Evolutionary conservation across 352 stramenopile species (phyloP).

Genomic region (Phytophthora multivora): DNA sequence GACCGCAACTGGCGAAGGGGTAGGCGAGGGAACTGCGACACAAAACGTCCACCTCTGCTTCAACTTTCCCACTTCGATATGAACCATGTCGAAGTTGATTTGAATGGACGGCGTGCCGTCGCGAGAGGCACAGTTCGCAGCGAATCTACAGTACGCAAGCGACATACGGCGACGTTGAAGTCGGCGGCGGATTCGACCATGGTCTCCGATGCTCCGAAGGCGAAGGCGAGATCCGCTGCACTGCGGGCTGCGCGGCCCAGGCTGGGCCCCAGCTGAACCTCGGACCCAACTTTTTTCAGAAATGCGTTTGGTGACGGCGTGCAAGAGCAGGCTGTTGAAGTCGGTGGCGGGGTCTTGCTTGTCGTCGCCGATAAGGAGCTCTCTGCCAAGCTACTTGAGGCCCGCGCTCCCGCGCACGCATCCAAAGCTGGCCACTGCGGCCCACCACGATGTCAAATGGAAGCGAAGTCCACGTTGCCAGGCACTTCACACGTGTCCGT

Average conservation of each 20-base stretch:
- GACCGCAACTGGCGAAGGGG: conserved; percentile 16
- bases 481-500: background rate
- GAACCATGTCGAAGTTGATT: conserved; percentile 11
- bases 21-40: conserved; percentile 21
- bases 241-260: background rate
- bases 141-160: conserved; percentile 16
- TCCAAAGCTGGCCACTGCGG: background rate
- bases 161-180: conserved; percentile 14
- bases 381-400: conserved; percentile 2
- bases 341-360: background rate
- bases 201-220: background rate
- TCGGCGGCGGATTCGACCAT: background rate
- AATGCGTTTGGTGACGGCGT: conserved; percentile 11
- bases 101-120: conserved; percentile 9
- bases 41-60: conserved; percentile 9
- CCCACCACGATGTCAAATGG: background rate
- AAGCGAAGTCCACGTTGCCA: background rate
- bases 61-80: conserved; percentile 10
- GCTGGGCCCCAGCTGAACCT: conserved; percentile 11
- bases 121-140: conserved; percentile 8
- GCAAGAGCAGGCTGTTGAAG: conserved; percentile 30
- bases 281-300: conserved; percentile 20
- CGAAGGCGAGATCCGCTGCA: conserved; percentile 19
- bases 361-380: background rate
- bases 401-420: conserved; percentile 10